Evolutionary conservation across 805 yeast genomes (phyloP).

Genomic region (Saccharomycopsis selenospora): DNA sequence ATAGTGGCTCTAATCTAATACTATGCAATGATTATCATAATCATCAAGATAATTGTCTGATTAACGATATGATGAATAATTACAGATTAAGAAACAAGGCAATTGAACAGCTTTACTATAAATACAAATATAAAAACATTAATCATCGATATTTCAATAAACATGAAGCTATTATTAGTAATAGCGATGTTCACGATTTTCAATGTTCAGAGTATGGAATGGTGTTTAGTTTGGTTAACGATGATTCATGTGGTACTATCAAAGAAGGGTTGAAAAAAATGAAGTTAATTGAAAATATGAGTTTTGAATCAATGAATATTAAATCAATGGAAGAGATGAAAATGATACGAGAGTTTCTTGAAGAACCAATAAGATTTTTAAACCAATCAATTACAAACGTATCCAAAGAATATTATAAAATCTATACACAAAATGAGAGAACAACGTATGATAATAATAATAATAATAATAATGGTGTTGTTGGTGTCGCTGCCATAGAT

Average conservation of each 20-base stretch:
- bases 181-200: background rate
- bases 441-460: background rate
- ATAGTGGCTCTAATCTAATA: background rate
- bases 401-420: background rate
- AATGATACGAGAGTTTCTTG: background rate
- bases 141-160: too few species aligned
- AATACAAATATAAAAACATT: background rate
- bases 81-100: background rate
- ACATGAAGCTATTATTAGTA: too few species aligned
- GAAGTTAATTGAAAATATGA: background rate
- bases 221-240: background rate
- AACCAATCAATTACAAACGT: background rate
- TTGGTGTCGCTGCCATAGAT: constrained; percentile 16
- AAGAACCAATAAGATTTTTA: background rate
- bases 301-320: background rate
- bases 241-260: background rate
- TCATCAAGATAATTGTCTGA: background rate
- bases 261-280: background rate
- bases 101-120: background rate
- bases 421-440: constrained; percentile 1
- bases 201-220: background rate
- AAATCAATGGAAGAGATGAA: background rate
- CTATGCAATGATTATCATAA: background rate
- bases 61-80: background rate
- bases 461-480: constrained; percentile 5